Percentiles rank a stretch among this genome's conserved stretches.
These are phyloP conservation scores for Starmerella etchellsii DNA, from an alignment of 805 yeast species.

Conservation along the genomic window DNA sequence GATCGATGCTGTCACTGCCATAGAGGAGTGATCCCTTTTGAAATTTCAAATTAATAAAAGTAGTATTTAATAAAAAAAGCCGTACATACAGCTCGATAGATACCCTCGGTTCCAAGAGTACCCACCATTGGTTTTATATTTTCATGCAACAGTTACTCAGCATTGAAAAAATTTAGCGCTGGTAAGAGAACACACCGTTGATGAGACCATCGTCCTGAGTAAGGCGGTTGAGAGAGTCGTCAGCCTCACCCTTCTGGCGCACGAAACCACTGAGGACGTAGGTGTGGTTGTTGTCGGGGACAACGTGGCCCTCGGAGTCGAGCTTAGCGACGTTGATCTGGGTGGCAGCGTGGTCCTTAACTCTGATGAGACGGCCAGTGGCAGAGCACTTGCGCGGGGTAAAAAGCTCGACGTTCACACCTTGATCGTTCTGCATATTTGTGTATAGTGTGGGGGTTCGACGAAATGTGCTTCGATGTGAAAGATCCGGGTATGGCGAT, in stretches of 20 bases:
- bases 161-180: no score
- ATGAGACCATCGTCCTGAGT: constrained; percentile 97
- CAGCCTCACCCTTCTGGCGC: constrained; percentile 99
- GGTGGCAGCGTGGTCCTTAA: constrained; percentile 98
- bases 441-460: neutral
- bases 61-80: no score
- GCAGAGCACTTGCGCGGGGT: constrained; percentile 99
- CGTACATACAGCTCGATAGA: no score
- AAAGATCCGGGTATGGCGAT: constrained; percentile 1
- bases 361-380: constrained; percentile 98
- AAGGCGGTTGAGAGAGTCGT: constrained; percentile 97
- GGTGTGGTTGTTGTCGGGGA: constrained; percentile 80
- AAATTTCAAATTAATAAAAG: no score
- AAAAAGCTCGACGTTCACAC: constrained; percentile 99
- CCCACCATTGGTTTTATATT: no score
- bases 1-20: neutral
- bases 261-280: constrained; percentile 96
- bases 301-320: constrained; percentile 90
- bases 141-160: no score
- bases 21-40: neutral
- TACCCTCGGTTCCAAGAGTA: no score
- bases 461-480: neutral
- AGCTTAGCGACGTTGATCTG: constrained; percentile 98
- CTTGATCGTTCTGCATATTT: constrained; percentile 99
- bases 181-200: constrained; percentile 47